Evolutionary conservation across 2,329 filamentous ascomycete species (phyloP), one percentile per base, ranked within the genome.

Genomic region (Ophiostoma pallidulum): DNA sequence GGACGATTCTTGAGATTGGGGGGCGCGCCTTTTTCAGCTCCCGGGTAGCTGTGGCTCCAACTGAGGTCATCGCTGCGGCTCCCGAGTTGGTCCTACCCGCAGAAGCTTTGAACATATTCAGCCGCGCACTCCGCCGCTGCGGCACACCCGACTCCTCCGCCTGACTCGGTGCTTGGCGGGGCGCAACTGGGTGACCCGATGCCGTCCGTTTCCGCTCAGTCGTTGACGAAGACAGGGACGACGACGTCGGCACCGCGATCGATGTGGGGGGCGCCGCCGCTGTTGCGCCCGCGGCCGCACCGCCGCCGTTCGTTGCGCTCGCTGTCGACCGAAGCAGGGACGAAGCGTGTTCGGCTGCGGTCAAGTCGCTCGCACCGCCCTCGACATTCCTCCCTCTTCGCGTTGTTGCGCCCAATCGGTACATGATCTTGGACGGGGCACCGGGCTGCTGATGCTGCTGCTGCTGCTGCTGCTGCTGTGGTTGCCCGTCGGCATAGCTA

Each of bases 21-120:
- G 86, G 84, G 58, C 84, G 87, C 54, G 84, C 84, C 69, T 89
- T 94, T 63, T 89, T 91, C 59, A 94, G 64, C 58, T 94, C 89
- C 58, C 88, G 72, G 41, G 76, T 73, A 51, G 83, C 76, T 51
- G 77, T 71, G 18, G 75, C 65, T 44, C 80, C 78, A 48, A n/a
- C n/a, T n/a, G n/a, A n/a, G n/a, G n/a, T n/a, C n/a, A 81, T 68
- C 22, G 75, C 71, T 36, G 76, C 66, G 33, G 72, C 70, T 5
- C 74, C 71, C 4, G 77, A 72, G 46, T 80, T 81, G 24, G 80
- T 68, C 57, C 83, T 86, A 51, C 73, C 74, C 37, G 80, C 73
- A 1, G 84, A 80, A 44, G 86, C 77, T 51, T 83, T 82, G 52
- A 86, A 83, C 57, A 75, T 72, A 58, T 78, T 78, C 36, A 90